Base-by-base conservation (phyloP, 257 asterid genomes). In the Nicotiana benthamiana region DNA sequence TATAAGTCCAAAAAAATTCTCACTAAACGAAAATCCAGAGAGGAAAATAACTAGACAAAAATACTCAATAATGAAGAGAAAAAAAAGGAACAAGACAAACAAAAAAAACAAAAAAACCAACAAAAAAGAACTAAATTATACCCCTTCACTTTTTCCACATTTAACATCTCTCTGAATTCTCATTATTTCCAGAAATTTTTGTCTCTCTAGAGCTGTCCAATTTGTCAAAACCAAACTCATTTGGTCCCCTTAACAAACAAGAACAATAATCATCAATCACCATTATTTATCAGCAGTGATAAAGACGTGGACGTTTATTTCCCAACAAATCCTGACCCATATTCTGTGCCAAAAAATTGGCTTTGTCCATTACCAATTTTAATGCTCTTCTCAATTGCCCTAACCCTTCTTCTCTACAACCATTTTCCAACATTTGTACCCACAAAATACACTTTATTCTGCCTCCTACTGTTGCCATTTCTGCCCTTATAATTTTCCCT, bases 401-500 rank as follows among this genome's bases (percentile, higher is more conserved):
- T 65, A 92, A 80, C 34, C 89, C 90, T 76, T 81, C 91, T 67
- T 88, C 84, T 66, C 86, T 87, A 43, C 87, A 89, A 7, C 52
- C 77, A 9, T 60, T 75, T 26, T 4, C 81, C 24, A 15, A 52
- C 48, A 85, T 4, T 67, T 83, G 80, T 5, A 95, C 84, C 97
- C 96, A 92, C 75, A 93, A 46, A 11, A 84, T 85, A 76, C 83
- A 85, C 85, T 88, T 94, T 10, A 91, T 92, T 74, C 98, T 80
- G 53, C 97, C 98, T 11, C 96, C 97, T 0, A 94, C 87, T 16
- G 97, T 93, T 18, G 96, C 84, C 95, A 93, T 94, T 77, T 94
- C 97, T 5, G 97, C 97, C 83, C 90, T 80, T 70, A 86, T 86
- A 80, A 85, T 92, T 86, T 88, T 93, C 3, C 92, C 96, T 54